phyloP scores from a whole-genome alignment of 495 filamentous ascomycete genomes.

The Trichodelitschia bisporula region DNA sequence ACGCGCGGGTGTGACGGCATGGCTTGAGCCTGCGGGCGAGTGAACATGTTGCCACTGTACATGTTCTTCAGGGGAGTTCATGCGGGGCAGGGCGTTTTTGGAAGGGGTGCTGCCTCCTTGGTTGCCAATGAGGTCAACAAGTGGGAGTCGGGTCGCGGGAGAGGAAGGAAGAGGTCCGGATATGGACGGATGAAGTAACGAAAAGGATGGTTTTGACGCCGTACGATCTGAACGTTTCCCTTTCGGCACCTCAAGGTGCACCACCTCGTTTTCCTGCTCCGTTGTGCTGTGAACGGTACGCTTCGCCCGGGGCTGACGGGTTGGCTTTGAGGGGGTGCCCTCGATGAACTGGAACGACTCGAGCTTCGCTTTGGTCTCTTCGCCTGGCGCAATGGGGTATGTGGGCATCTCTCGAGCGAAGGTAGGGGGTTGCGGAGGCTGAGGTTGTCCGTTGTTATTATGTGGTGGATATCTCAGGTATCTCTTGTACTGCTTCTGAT shows the following conservation, averaged over 20 bases:
- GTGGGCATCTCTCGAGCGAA: constrained; percentile 5
- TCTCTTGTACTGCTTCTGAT: not conserved
- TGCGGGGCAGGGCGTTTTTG: constrained; percentile 17
- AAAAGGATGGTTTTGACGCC: not conserved
- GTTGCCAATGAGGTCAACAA: constrained; percentile 60
- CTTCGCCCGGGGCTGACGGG: not conserved
- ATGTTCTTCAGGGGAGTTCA: constrained; percentile 43
- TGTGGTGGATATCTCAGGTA: not conserved
- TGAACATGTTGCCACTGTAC: constrained; percentile 41
- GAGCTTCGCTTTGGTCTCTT: constrained; percentile 30
- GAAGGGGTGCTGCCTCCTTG: constrained; percentile 32
- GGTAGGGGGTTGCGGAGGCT: constrained; percentile 6
- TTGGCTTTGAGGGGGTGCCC: constrained; percentile 8
- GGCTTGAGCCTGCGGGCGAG: constrained; percentile 18
- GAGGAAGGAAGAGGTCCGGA: constrained; percentile 24
- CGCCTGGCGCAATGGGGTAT: constrained; percentile 22
- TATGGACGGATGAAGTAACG: not conserved
- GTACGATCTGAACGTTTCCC: not conserved
- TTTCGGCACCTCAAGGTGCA: not conserved
- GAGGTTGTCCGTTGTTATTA: constrained; percentile 7
- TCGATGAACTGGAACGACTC: constrained; percentile 29
- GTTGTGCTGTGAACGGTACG: not conserved
- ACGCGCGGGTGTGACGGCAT: constrained; percentile 24
- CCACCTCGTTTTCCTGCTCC: not conserved
- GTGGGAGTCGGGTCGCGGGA: constrained; percentile 45